Percentiles rank a stretch among this genome's conserved stretches.
Evolutionary conservation across 345 rosid species (phyloP).

Genomic region (Clausena lansium): DNA sequence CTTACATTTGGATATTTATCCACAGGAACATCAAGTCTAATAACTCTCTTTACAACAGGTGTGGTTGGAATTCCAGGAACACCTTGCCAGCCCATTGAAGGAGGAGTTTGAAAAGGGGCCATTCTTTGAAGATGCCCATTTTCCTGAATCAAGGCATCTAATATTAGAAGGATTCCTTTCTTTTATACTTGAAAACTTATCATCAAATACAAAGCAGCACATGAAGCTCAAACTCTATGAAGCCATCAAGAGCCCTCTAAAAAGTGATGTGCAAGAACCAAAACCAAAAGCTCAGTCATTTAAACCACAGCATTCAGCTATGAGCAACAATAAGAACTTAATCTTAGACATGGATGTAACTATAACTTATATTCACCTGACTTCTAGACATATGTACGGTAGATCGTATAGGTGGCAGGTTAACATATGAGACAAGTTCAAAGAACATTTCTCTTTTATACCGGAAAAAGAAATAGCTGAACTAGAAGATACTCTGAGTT

Average conservation of each 20-base stretch:
- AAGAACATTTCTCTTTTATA: background rate
- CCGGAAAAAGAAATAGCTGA: background rate
- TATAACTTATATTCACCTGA: background rate
- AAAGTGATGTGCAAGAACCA: background rate
- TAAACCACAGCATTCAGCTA: background rate
- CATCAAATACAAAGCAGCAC: background rate
- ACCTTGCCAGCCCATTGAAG: slow-evolving; percentile 71
- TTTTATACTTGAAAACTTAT: background rate
- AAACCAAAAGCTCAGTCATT: background rate
- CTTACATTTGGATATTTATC: slow-evolving; percentile 89
- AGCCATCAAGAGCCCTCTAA: background rate
- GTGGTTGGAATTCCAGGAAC: slow-evolving; percentile 58
- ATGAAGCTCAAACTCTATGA: background rate
- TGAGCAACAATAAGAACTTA: background rate
- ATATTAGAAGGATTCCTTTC: background rate
- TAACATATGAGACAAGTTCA: background rate
- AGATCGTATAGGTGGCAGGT: background rate
- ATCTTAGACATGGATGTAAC: background rate
- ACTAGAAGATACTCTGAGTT: background rate
- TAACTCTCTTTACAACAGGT: slow-evolving; percentile 65
- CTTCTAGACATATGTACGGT: background rate
- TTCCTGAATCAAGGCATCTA: slow-evolving; percentile 50
- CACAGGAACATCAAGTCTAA: slow-evolving; percentile 92
- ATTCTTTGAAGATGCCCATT: slow-evolving; percentile 70
- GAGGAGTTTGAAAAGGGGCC: slow-evolving; percentile 58